Evolutionary conservation across 352 stramenopile species (phyloP), one percentile per base, ranked within the genome.

Genomic region (Lagenidium sp.): DNA sequence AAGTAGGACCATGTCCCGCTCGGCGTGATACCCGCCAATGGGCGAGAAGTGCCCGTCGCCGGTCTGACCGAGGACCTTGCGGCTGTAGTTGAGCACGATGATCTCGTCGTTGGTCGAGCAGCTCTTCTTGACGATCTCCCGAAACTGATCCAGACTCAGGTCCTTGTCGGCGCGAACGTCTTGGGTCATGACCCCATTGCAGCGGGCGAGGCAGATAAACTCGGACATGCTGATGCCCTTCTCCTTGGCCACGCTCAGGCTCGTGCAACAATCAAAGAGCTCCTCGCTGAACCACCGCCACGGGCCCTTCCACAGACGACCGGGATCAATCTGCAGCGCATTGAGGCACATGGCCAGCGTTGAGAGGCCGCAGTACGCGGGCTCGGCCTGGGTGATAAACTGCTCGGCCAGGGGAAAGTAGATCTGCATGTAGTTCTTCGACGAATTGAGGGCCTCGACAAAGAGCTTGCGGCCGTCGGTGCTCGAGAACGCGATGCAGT

Each of bases 41-140:
- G 95, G 95, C 26, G 84, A 97, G 58, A 99, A 99, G 61, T 99
- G 96, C 15, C 96, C 96, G 44, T 82, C 80, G 15, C 96, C 96
- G 0, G 94, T 99, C 63, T 99, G 95, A 13, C 70, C 64, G 3
- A 98, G 65, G 40, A 77, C 73, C 57, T 95, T 81, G 39, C 95
- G 79, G 12, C 68, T 82, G 68, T 97, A 98, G 18, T 94, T 97
- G 19, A 95, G 68, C 28, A 97, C 91, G 18, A 98, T 61, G 34
- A 97, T 85, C 68, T 78, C 69, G 31, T 45, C 85, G 47, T 34
- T 91, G 47, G 60, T 78, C 29, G 53, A 64, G 49, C 55, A 97
- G 51, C 60, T 85, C 39, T 35, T 60, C 41, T 88, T 79, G 37
- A 97, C 77, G 53, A 87, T 62, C 28, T 57, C 57, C 3, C 79